Conservation (phyloP, 2,329 filamentous ascomycete species). For the Alternaria solani region DNA sequence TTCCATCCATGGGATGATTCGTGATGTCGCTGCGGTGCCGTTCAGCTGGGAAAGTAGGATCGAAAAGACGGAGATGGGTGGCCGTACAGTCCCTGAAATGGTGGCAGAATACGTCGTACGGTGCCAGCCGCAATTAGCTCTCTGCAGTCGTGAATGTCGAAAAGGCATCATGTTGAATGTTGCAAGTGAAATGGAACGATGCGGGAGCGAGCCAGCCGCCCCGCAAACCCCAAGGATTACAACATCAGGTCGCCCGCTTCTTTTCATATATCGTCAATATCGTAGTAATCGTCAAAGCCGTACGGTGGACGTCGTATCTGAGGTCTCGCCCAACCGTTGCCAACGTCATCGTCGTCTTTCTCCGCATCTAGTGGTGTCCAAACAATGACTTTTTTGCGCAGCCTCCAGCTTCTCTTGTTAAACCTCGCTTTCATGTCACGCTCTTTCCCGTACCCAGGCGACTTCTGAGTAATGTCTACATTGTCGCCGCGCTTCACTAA, state of each 20-base stretch:
- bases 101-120: background rate
- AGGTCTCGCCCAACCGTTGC: constrained; percentile 24
- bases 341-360: constrained; percentile 22
- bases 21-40: background rate
- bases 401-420: constrained; percentile 21
- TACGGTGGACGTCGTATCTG: constrained; percentile 18
- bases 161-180: background rate
- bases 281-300: constrained; percentile 21
- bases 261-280: constrained; percentile 23
- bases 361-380: constrained; percentile 20
- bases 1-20: background rate
- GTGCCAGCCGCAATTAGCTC: background rate
- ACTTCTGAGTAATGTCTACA: constrained; percentile 15
- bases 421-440: constrained; percentile 24
- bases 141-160: background rate
- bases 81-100: background rate
- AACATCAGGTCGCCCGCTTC: background rate
- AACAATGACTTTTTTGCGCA: constrained; percentile 24
- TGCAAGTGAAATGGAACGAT: background rate
- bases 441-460: constrained; percentile 22
- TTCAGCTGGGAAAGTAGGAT: background rate
- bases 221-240: background rate
- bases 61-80: background rate
- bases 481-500: constrained; percentile 20
- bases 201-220: background rate